Evolutionary conservation across 2,329 filamentous ascomycete species (phyloP), one percentile per base, ranked within the genome.

Genomic region (Elsinoe fawcettii): DNA sequence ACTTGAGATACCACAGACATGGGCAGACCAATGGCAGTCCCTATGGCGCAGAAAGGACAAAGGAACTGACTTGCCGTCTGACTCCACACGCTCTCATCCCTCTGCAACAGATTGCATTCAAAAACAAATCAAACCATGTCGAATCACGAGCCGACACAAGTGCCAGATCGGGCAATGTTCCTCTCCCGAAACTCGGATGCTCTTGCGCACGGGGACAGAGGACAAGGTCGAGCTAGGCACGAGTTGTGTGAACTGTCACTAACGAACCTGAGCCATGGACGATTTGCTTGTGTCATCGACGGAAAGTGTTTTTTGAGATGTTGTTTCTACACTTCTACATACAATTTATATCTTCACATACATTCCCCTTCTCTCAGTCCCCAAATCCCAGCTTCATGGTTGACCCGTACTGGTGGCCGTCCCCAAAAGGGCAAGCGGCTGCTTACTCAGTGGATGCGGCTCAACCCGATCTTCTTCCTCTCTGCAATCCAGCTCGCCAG

Each of bases 191-290:
- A 53, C 49, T 53, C 49, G 49, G 49, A 53, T 53, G 30, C 30
- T 39, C 41, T 37, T 46, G 22, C 41, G 49, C 46, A 53, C 34
- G 49, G 30, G 30, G 30, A 53, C 49, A 39, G 20, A 46, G 16
- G 49, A 53, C 49, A 39, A 53, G 49, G 34, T 53, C n/a, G 49
- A 53, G 49, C 49, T 53, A 53, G 49, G 49, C 49, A 53, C 49
- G 49, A 53, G n/a, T 30, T 36, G 30, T 39, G 25, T 36, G 30
- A 30, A 51, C 49, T 46, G 41, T 46, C 20, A 25, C 41, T 25
- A 25, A 12, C 9, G 41, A 20, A 23, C 22, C 41, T 46, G 41
- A 37, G 34, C 22, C 41, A 25, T 46, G 22, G 23, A 46, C 41
- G 41, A 46, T 18, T 22, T 46, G n/a, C 41, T 46, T 46, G 41